Base-by-base conservation (phyloP, 1,139 yeast species). In the Yamadazyma diospyri region DNA sequence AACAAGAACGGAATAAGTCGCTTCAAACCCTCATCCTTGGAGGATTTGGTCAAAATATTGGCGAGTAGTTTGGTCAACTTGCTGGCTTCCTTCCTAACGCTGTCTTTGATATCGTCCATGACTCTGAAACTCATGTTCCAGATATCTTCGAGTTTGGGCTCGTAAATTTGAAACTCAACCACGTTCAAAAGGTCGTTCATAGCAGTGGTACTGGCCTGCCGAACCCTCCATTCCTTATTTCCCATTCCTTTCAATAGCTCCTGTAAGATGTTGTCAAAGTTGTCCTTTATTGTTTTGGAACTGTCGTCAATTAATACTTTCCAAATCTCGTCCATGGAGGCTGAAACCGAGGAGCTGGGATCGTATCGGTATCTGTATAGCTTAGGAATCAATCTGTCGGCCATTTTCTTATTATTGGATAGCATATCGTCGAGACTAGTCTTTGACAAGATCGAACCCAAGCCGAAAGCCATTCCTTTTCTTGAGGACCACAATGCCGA, bases 91-190 rank as follows among this genome's bases (percentile, higher is more conserved):
- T 76, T 76, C 31, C 97, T 70, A 4, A 92, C 97, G 59, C 94
- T 85, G 31, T 87, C 97, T 53, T 92, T 92, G 38, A 92, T 87
- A 60, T 92, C 98, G 59, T 92, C 98, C 74, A 89, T 77, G 0
- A 78, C 76, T 50, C 98, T 72, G 61, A 92, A 89, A 35, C 94
- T 79, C 85, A 85, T 80, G 5, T 72, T 69, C 97, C 97, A 89
- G 21, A 92, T 77, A 5, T 76, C 77, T 38, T 83, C 83, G 35
- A 86, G 54, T 12, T 63, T 52, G 6, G 55, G 48, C 30, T 77
- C 78, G 46, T 82, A 84, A 7, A 55, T 60, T 9, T 70, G 76
- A 26, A 76, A 53, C 2, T 79, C 70, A 21, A 74, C 69, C 6
- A 79, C 72, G 44, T 81, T 85, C 11, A 92, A 58, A 22, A 92